A percentile compares a stretch with the other conserved stretches of the same genome.
phyloP scores from a whole-genome alignment of 495 filamentous ascomycete genomes.

The Daldinia childiae region DNA sequence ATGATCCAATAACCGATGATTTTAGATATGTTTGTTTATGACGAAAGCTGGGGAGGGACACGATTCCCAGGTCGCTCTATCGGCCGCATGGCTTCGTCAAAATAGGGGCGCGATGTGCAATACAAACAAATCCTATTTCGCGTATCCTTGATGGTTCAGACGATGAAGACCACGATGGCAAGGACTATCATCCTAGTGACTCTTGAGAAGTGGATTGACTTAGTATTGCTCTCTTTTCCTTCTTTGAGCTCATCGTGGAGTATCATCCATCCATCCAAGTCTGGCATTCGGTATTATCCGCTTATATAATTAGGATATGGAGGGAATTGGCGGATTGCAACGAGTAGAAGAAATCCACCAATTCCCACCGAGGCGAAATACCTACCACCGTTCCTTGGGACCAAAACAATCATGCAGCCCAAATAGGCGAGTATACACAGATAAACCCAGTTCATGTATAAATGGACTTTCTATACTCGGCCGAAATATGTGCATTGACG shows the following conservation, averaged over 20 bases:
- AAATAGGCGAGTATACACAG: neutral
- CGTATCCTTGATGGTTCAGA: too few species aligned
- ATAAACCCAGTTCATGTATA: neutral
- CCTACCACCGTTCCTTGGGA: too few species aligned
- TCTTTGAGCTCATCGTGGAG: neutral
- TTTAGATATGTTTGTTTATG: neutral
- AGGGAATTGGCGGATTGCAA: slow-evolving; percentile 15
- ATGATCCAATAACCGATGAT: neutral
- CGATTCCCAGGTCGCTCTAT: neutral
- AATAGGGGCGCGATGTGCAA: neutral
- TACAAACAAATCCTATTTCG: neutral
- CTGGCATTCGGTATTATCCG: neutral
- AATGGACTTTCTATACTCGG: neutral
- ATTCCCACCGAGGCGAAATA: neutral
- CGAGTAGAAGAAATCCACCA: slow-evolving; percentile 17
- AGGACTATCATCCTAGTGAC: neutral
- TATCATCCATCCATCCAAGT: neutral
- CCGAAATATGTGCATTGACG: neutral
- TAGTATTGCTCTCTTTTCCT: neutral
- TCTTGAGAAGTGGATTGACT: neutral
- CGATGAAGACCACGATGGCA: too few species aligned
- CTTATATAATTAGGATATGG: slow-evolving; percentile 23
- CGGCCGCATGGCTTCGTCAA: slow-evolving; percentile 11
- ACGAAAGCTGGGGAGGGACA: neutral
- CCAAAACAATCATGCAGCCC: neutral